Evolutionary conservation across 257 asterid genomes (phyloP).

Genomic region (Leptodermis oblonga): DNA sequence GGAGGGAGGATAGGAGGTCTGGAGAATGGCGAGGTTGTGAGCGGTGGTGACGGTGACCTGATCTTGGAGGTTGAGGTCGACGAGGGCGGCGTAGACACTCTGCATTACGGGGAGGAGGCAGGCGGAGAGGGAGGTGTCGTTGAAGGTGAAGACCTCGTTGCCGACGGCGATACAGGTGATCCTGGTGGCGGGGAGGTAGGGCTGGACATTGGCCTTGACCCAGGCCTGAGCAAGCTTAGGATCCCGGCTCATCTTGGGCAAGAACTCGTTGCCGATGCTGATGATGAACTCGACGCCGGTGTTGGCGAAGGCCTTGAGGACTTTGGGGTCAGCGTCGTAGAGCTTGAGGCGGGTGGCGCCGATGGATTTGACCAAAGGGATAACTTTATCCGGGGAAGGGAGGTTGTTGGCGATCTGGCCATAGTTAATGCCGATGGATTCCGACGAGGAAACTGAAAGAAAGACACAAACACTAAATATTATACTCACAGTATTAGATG

Average conservation of each 20-base stretch:
- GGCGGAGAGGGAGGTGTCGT: conserved; percentile 50
- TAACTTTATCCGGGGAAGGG: conserved; percentile 59
- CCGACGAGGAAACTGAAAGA: background rate
- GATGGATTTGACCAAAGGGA: conserved; percentile 64
- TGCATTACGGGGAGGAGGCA: conserved; percentile 79
- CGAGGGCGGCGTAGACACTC: conserved; percentile 53
- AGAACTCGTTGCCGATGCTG: conserved; percentile 59
- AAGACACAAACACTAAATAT: background rate
- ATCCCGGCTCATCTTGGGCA: conserved; percentile 45
- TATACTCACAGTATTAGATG: background rate
- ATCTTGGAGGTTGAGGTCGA: conserved; percentile 45
- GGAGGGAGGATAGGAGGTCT: conserved; percentile 79
- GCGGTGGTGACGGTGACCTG: conserved; percentile 73
- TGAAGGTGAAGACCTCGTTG: conserved; percentile 63
- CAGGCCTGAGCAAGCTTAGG: conserved; percentile 52
- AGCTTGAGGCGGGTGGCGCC: conserved; percentile 68
- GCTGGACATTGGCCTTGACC: conserved; percentile 60
- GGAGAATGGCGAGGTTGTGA: conserved; percentile 63
- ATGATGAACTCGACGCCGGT: conserved; percentile 70
- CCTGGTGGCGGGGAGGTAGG: conserved; percentile 64
- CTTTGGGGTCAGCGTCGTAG: conserved; percentile 73
- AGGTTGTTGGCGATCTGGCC: conserved; percentile 84
- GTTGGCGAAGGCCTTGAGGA: conserved; percentile 79
- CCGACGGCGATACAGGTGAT: conserved; percentile 75
- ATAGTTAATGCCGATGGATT: conserved; percentile 67